Conservation (phyloP, 2,329 filamentous ascomycete genomes). For the Dichotomopilus funicola region DNA sequence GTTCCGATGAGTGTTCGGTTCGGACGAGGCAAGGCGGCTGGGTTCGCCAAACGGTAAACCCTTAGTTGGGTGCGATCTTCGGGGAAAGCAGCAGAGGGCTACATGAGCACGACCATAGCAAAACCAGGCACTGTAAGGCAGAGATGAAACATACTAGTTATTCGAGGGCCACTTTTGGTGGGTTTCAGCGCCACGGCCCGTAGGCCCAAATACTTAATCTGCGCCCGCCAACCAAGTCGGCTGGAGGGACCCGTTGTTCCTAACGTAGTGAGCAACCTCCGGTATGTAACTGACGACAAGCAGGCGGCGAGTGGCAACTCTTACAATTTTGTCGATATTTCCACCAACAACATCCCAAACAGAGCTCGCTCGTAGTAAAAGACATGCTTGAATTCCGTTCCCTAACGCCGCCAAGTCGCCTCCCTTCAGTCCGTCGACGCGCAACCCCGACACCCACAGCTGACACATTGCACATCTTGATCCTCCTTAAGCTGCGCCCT, state of each 20-base stretch:
- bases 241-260: neutral
- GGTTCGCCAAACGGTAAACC: slow-evolving; percentile 43
- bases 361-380: neutral
- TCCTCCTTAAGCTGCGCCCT: slow-evolving; percentile 84
- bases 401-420: neutral
- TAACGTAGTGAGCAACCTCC: slow-evolving; percentile 8
- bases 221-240: neutral
- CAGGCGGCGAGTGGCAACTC: slow-evolving; percentile 4
- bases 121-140: neutral
- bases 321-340: slow-evolving; percentile 12
- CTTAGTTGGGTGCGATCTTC: neutral
- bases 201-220: neutral
- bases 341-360: neutral
- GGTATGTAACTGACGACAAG: neutral
- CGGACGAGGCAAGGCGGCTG: slow-evolving; percentile 48
- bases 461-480: slow-evolving; percentile 87
- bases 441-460: slow-evolving; percentile 88
- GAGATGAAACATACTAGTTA: slow-evolving; percentile 9
- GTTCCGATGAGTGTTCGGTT: slow-evolving; percentile 62
- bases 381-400: too few species aligned
- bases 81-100: neutral
- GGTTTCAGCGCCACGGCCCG: slow-evolving; percentile 2
- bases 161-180: slow-evolving; percentile 3
- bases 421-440: slow-evolving; percentile 67
- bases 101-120: slow-evolving; percentile 11